These are phyloP conservation scores for Trypanosoma rangeli DNA, from an alignment of 208 protist species.

Conservation along the genomic window DNA sequence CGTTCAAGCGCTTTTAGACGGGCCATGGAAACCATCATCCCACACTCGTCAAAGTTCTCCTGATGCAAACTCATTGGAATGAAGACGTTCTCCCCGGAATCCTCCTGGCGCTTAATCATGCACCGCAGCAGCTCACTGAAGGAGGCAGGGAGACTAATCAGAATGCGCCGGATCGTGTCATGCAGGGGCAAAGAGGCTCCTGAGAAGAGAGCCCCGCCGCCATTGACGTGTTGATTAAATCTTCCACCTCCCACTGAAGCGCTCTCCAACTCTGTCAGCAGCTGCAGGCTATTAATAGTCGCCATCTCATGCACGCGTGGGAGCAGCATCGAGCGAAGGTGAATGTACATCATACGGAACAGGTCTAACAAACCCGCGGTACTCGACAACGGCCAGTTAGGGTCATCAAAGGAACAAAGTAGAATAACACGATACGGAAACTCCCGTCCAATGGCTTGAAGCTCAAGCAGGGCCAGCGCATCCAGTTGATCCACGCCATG, in stretches of 20 bases:
- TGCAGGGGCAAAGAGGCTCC: constrained; percentile 42
- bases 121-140: constrained; percentile 68
- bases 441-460: constrained; percentile 46
- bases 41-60: constrained; percentile 57
- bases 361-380: constrained; percentile 33
- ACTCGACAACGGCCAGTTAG: constrained; percentile 43
- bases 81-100: constrained; percentile 55
- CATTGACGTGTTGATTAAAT: constrained; percentile 13
- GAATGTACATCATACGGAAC: constrained; percentile 46
- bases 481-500: constrained; percentile 71
- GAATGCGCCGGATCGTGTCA: constrained; percentile 80
- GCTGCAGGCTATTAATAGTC: constrained; percentile 38
- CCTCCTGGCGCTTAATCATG: constrained; percentile 65
- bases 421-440: constrained; percentile 37
- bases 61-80: constrained; percentile 57
- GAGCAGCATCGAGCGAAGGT: constrained; percentile 58
- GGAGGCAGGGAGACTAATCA: constrained; percentile 64
- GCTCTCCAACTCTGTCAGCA: constrained; percentile 61
- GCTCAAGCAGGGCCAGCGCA: constrained; percentile 25
- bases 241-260: constrained; percentile 20
- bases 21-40: constrained; percentile 66
- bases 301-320: constrained; percentile 66
- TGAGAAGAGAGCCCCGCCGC: background rate
- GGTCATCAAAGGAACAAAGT: constrained; percentile 60
- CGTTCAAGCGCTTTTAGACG: constrained; percentile 64